Base-by-base conservation (phyloP, 495 filamentous ascomycete species). In the Penicillium salamii region DNA sequence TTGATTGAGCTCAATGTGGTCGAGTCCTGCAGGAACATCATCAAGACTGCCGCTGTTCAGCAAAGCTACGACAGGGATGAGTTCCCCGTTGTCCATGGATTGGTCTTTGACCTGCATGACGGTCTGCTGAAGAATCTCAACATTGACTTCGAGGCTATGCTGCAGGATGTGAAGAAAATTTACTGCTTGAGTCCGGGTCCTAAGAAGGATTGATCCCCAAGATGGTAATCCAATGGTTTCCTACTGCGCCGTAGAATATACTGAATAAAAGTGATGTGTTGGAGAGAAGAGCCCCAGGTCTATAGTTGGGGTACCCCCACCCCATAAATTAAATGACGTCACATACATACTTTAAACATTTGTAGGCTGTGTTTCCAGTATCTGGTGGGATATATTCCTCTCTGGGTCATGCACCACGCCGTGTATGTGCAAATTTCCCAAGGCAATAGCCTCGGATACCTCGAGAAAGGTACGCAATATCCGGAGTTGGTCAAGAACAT, bases 1-100 rank as follows among this genome's bases (percentile, higher is more conserved):
- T 63, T 89, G 45, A 79, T 84, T 2, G 84, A 88, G 68, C 60
- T 86, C 46, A 88, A 88, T 65, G 83, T 89, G 38, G 63, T 79
- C 53, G 74, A 77, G 20, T 85, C 84, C 7, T 76, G 87, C 49
- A 60, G 75, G 43, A 77, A 79, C 35, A 65, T 88, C 37, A 77
- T 85, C 71, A 74, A 77, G 58, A 85, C 80, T 40, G 61, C 70
- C 5, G 69, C 72, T 32, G 72, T 86, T n/a, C 71, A 81, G 61
- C 80, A 86, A 37, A 86, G 83, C 46, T 81, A 87, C 44, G 54
- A 71, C 49, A 80, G 82, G 46, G 65, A 82, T 19, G 77, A 82
- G 8, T 86, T 69, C 51, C 67, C 90, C 11, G 64, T 83, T 63
- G 86, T 91, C 19, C 86, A 90, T 58, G 87, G 87, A 7, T 71